Evolutionary conservation across 23 red algal genomes (phyloP), one percentile per base, ranked within the genome.

Genomic region (Gracilaria vermiculophylla): DNA sequence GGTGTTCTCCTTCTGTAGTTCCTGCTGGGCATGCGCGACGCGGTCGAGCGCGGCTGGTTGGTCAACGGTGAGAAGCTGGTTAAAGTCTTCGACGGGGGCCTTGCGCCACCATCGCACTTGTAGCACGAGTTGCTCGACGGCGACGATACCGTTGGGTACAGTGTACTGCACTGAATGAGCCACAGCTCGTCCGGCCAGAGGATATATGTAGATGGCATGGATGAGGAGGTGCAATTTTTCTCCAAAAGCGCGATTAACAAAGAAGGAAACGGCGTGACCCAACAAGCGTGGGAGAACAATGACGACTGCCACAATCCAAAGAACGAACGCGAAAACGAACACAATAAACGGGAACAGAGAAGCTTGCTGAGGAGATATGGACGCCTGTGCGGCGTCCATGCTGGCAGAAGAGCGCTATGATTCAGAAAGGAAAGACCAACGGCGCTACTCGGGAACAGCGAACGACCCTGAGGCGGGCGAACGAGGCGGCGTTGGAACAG

Each of bases 41-140:
- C 62, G 84, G 39, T 88, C 84, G 28, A 88, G 57, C 33, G 66
- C 43, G 47, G 66, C 37, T 40, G 70, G 48, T 42, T 76, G 62
- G 35, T 88, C 70, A 21, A 88, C 51, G 40, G 50, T 62, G 53
- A 88, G 84, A 67, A 83, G 45, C 17, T 88, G 66, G 37, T 76
- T 66, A 21, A 88, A 57, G 36, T 58, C 53, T 2, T 61, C 53
- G 14, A 39, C 54, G 69, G 69, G 69, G 2, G 69, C 25, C 42
- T 88, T 88, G 43, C 70, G 84, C 84, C 84, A 88, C 84, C 84
- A 88, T 43, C 84, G 69, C 15, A 62, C 41, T 32, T 88, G 84
- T 6, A 88, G 57, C 39, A 88, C 69, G n/a, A 88, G 57, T 29
- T 88, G 62, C 40, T 88, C 84, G 45, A 78, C 84, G 50, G 56